Conservation (phyloP, 1,284 basidiomycete species). For the Porodaedalea pini region DNA sequence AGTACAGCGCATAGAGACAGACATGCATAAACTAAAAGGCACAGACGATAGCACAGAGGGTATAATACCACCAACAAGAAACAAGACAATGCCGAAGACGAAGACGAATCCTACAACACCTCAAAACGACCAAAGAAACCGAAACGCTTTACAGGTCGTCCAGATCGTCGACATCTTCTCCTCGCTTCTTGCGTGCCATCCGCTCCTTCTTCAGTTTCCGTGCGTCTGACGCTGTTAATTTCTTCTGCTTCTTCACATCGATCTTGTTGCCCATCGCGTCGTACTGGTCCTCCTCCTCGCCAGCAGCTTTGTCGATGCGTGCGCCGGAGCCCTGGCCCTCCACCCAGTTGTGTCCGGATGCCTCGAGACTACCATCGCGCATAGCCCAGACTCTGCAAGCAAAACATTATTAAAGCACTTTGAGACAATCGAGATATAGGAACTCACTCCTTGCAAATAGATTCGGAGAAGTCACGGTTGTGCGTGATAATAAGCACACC, state of each 20-base stretch:
- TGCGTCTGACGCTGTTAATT: conserved; percentile 74
- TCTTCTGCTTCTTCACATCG: conserved; percentile 80
- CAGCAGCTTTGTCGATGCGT: conserved; percentile 86
- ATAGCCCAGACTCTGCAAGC: conserved; percentile 83
- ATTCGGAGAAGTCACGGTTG: conserved; percentile 98
- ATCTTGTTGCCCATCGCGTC: conserved; percentile 98
- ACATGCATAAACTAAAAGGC: background rate
- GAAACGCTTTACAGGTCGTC: conserved; percentile 35
- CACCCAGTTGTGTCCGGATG: conserved; percentile 97
- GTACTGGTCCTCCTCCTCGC: conserved; percentile 83
- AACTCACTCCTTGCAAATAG: conserved; percentile 72
- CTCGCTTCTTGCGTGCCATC: conserved; percentile 82
- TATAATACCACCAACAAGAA: background rate
- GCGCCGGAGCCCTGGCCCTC: conserved; percentile 93
- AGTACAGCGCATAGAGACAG: background rate
- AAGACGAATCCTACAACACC: conserved; percentile 1
- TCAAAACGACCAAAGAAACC: background rate
- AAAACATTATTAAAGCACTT: conserved; percentile 9
- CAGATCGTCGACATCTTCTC: conserved; percentile 73
- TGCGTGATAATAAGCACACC: conserved; percentile 97
- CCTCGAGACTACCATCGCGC: conserved; percentile 88
- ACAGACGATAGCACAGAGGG: conserved; percentile 10
- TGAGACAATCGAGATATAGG: conserved; percentile 28
- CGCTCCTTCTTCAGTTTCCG: conserved; percentile 95
- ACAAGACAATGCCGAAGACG: background rate